phyloP scores from a whole-genome alignment of 257 asterid genomes.

The Scutellaria baicalensis region DNA sequence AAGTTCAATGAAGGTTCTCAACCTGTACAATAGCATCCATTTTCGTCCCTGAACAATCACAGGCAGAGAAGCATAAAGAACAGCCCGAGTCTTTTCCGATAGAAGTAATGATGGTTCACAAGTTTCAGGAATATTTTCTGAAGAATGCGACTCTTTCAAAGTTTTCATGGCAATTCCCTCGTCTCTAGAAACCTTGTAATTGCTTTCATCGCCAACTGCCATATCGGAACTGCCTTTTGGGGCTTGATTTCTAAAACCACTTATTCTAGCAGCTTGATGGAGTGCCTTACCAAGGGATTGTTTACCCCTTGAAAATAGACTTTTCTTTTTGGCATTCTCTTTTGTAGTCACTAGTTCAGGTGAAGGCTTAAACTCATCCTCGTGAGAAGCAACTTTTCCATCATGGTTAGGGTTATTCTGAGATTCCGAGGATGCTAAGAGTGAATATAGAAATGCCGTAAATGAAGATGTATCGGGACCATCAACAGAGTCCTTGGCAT shows the following conservation, averaged over 20 bases:
- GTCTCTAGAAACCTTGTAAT: slow-evolving; percentile 21
- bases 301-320: slow-evolving; percentile 68
- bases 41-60: slow-evolving; percentile 76
- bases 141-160: slow-evolving; percentile 25
- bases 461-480: slow-evolving; percentile 98
- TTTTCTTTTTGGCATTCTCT: slow-evolving; percentile 57
- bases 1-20: neutral
- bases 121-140: slow-evolving; percentile 51
- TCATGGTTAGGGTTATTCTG: slow-evolving; percentile 24
- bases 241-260: slow-evolving; percentile 56
- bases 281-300: slow-evolving; percentile 64
- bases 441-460: slow-evolving; percentile 74
- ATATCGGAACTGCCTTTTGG: slow-evolving; percentile 43
- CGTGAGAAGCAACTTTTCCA: slow-evolving; percentile 22
- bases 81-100: slow-evolving; percentile 57
- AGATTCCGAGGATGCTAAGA: slow-evolving; percentile 61
- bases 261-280: slow-evolving; percentile 56
- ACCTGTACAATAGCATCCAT: slow-evolving; percentile 92
- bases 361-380: slow-evolving; percentile 27
- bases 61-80: slow-evolving; percentile 65
- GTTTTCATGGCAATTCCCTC: slow-evolving; percentile 47
- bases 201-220: slow-evolving; percentile 30
- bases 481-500: slow-evolving; percentile 37
- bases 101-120: slow-evolving; percentile 90
- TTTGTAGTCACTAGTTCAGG: slow-evolving; percentile 39